phyloP scores from a whole-genome alignment of 371 early-diverging fungal species.

The Lichtheimia ramosa region DNA sequence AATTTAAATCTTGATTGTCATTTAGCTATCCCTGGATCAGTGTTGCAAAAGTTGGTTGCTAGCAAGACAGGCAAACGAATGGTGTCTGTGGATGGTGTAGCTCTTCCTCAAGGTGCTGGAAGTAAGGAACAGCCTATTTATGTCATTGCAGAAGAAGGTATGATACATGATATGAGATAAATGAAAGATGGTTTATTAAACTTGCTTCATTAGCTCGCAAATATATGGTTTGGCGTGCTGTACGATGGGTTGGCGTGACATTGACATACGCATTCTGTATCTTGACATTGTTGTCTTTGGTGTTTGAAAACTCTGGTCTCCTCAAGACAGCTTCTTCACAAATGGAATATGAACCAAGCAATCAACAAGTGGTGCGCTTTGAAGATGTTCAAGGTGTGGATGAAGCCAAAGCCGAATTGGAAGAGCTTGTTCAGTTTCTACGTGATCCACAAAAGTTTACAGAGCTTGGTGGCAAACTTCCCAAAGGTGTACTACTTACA shows the following conservation, averaged over 20 bases:
- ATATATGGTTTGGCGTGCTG: conserved; percentile 69
- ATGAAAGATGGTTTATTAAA: neutral
- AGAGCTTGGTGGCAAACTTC: conserved; percentile 92
- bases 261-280: conserved; percentile 79
- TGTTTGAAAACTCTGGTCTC: conserved; percentile 75
- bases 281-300: conserved; percentile 70
- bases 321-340: conserved; percentile 65
- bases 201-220: conserved; percentile 5
- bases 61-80: conserved; percentile 24
- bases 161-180: neutral
- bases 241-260: conserved; percentile 75
- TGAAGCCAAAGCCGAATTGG: conserved; percentile 95
- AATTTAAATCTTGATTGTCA: conserved; percentile 3
- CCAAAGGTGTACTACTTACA: conserved; percentile 95
- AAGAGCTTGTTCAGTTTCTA: conserved; percentile 94
- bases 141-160: conserved; percentile 62
- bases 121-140: conserved; percentile 55
- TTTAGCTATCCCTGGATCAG: conserved; percentile 20
- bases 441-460: conserved; percentile 90
- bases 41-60: conserved; percentile 37
- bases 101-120: conserved; percentile 29
- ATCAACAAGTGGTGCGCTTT: conserved; percentile 74
- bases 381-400: conserved; percentile 97
- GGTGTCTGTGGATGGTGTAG: conserved; percentile 15
- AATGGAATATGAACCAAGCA: conserved; percentile 71